phyloP scores from a whole-genome alignment of 495 filamentous ascomycete genomes.

The Talaromyces proteolyticus region DNA sequence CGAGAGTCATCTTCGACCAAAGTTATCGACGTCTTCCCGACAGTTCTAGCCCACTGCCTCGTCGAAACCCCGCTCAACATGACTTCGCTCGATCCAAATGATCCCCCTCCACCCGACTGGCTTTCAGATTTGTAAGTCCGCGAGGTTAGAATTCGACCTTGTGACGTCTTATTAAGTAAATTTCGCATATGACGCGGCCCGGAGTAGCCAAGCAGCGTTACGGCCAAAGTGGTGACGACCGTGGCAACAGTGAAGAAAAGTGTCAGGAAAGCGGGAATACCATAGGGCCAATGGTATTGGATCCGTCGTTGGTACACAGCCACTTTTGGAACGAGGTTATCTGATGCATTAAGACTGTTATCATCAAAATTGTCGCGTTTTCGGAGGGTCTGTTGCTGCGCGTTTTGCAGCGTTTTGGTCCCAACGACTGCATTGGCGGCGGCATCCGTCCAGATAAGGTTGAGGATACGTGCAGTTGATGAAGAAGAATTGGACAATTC shows the following conservation, averaged over 20 bases:
- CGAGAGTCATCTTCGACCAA: no score
- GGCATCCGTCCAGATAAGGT: conserved; percentile 36
- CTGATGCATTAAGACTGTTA: no score
- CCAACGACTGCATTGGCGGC: conserved; percentile 29
- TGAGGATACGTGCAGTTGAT: conserved; percentile 20
- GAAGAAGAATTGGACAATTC: conserved; percentile 12
- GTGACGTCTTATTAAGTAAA: neutral
- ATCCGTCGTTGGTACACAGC: conserved; percentile 15
- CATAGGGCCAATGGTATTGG: conserved; percentile 24
- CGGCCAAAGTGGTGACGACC: conserved; percentile 1
- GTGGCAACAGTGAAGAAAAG: neutral
- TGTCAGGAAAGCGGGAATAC: conserved; percentile 20
- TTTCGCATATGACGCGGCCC: neutral
- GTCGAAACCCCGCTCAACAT: neutral
- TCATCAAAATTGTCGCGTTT: no score
- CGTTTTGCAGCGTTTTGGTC: conserved; percentile 13
- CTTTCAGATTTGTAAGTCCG: neutral
- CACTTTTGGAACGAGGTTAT: conserved; percentile 10
- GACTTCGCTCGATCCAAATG: neutral
- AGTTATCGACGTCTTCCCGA: neutral
- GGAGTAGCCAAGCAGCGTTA: neutral
- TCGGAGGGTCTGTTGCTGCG: neutral
- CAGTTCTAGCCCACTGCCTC: neutral
- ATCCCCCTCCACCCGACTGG: neutral
- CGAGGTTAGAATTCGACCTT: neutral